phyloP scores from a whole-genome alignment of 345 rosid species.

The Nasturtium officinale region DNA sequence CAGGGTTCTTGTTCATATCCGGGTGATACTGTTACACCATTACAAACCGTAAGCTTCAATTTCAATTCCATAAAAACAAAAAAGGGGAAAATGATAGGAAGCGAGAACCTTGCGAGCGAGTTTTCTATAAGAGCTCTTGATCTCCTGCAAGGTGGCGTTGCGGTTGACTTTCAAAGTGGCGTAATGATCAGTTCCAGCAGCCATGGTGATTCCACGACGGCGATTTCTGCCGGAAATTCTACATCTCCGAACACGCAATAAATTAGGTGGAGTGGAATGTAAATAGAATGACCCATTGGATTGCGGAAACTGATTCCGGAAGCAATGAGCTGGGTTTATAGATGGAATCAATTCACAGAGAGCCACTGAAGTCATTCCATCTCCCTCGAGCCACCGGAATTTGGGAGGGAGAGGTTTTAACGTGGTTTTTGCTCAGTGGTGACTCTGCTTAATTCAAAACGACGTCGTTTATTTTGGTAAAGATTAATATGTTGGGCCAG shows the following conservation, averaged over 20 bases:
- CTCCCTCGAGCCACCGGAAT: constrained; percentile 12
- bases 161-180: constrained; percentile 63
- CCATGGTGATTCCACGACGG: constrained; percentile 44
- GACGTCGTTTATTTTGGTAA: background rate
- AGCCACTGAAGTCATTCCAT: constrained; percentile 29
- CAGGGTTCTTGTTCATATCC: constrained; percentile 76
- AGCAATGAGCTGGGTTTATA: constrained; percentile 19
- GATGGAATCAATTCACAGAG: constrained; percentile 1
- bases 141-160: constrained; percentile 73
- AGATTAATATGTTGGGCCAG: constrained; percentile 10
- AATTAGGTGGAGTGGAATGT: constrained; percentile 6
- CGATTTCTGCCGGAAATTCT: constrained; percentile 25
- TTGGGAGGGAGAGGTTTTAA: constrained; percentile 31
- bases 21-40: constrained; percentile 78
- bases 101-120: constrained; percentile 86
- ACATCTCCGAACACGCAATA: constrained; percentile 20
- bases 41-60: constrained; percentile 14
- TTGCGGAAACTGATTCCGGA: constrained; percentile 8
- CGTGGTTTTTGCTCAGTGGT: constrained; percentile 37
- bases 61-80: background rate
- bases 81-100: background rate
- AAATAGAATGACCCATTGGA: constrained; percentile 10
- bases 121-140: constrained; percentile 72
- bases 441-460: background rate
- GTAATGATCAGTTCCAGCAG: constrained; percentile 62